Evolutionary conservation across 2,329 filamentous ascomycete genomes (phyloP), one percentile per base, ranked within the genome.

Genomic region (Penicillium sp.): DNA sequence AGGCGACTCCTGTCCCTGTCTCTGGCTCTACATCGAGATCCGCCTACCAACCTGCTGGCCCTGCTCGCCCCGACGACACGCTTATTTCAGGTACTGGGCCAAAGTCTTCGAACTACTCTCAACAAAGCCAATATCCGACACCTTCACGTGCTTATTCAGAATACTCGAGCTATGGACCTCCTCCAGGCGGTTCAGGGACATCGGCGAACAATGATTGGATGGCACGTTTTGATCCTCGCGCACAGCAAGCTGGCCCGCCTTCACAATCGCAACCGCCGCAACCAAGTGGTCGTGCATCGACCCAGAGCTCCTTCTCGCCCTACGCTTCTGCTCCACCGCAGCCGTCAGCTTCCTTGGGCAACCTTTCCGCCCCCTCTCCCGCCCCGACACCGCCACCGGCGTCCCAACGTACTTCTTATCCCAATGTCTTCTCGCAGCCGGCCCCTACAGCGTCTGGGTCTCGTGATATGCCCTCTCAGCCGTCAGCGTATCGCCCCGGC

Each of bases 191-290:
- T 33, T 58, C 69, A 9, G 61, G 59, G 27, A 46, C 64, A 13
- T 60, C 69, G 5, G 60, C 65, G 8, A 70, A 61, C 47, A 69
- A 69, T 48, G 72, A 74, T 50, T 75, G 72, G 72, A 71, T 74
- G 64, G 69, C 71, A 40, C 66, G 71, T 36, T 74, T 74, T 50
- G 72, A 75, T 51, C 72, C 72, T 22, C 58, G 72, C 46, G 67
- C 65, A 22, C 71, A 72, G 44, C 67, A 68, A 41, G 47, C 44
- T 14, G 55, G 55, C 9, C 48, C 61, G 16, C 63, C 61, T 35
- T 48, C 60, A 4, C 67, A 61, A 48, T 53, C 57, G 4, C 61
- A 60, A 20, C 61, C 60, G 24, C 56, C 54, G 40, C 61, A 8
- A 3, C 64, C 58, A 27, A 60, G 48, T 39, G 50, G 48, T 40